Evolutionary conservation across 306 rosid genomes (phyloP).

Genomic region (Astragalus glycyphyllos): DNA sequence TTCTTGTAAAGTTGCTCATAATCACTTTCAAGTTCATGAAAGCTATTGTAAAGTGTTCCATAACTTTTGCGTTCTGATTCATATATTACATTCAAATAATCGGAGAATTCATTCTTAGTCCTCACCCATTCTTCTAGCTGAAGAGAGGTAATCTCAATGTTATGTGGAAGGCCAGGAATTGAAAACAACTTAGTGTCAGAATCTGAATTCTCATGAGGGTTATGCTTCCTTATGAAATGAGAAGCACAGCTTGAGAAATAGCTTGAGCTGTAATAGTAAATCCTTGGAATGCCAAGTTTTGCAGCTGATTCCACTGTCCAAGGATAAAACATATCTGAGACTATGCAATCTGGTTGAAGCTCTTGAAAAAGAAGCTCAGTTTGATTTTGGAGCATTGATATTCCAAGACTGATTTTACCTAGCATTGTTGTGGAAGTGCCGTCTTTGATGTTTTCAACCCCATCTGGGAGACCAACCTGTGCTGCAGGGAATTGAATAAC

Average conservation of each 20-base stretch:
- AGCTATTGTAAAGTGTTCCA: conserved; percentile 41
- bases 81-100: background rate
- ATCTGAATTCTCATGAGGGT: conserved; percentile 39
- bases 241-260: conserved; percentile 26
- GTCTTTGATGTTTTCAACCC: conserved; percentile 38
- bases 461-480: conserved; percentile 44
- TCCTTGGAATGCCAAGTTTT: conserved; percentile 46
- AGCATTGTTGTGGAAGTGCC: conserved; percentile 21
- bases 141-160: conserved; percentile 16
- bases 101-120: background rate
- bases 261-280: conserved; percentile 42
- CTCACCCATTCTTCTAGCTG: conserved; percentile 38
- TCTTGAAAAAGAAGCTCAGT: conserved; percentile 36
- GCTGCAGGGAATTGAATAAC: conserved; percentile 41
- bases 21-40: conserved; percentile 46
- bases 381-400: conserved; percentile 35
- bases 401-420: conserved; percentile 24
- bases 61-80: conserved; percentile 45
- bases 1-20: conserved; percentile 30
- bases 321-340: conserved; percentile 40
- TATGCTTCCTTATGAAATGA: conserved; percentile 32
- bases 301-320: conserved; percentile 50
- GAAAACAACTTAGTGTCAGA: conserved; percentile 34
- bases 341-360: conserved; percentile 36
- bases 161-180: conserved; percentile 42